Conservation (phyloP, 140 eudicot genomes). For the Stevia rebaudiana region DNA sequence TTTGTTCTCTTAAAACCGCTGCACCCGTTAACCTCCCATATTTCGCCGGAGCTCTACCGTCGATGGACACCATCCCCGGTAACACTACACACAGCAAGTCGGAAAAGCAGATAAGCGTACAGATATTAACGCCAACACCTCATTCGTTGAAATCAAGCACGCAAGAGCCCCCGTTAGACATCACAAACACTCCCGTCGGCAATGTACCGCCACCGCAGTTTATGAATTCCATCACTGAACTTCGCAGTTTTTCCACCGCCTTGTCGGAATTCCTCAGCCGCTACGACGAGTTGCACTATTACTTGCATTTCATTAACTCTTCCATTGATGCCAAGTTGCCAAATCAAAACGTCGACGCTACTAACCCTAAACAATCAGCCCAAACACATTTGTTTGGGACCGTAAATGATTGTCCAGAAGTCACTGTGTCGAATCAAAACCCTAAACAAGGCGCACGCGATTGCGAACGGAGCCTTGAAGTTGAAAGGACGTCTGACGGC, state of each 20-base stretch:
- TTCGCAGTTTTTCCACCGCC: slow-evolving; percentile 45
- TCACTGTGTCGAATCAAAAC: slow-evolving; percentile 1
- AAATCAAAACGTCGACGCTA: not conserved
- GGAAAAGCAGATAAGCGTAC: slow-evolving; percentile 8
- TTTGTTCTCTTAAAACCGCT: not conserved
- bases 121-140: not conserved
- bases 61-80: slow-evolving; percentile 18
- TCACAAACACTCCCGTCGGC: slow-evolving; percentile 8
- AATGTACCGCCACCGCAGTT: slow-evolving; percentile 25
- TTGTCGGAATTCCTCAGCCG: slow-evolving; percentile 43
- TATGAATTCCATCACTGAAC: slow-evolving; percentile 27
- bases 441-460: slow-evolving; percentile 15
- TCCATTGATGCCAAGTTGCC: slow-evolving; percentile 33
- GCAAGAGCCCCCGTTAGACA: slow-evolving; percentile 8
- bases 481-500: not conserved
- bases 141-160: slow-evolving; percentile 8
- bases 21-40: not conserved
- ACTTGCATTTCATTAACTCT: slow-evolving; percentile 32
- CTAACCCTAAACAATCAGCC: slow-evolving; percentile 13
- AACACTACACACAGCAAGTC: not conserved
- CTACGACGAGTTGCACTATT: slow-evolving; percentile 46
- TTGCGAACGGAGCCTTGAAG: not conserved
- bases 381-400: not conserved
- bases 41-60: slow-evolving; percentile 16
- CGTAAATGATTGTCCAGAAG: not conserved